Evolutionary conservation across 2,329 filamentous ascomycete species (phyloP), one percentile per base, ranked within the genome.

Genomic region (Paecilomyces variotii): DNA sequence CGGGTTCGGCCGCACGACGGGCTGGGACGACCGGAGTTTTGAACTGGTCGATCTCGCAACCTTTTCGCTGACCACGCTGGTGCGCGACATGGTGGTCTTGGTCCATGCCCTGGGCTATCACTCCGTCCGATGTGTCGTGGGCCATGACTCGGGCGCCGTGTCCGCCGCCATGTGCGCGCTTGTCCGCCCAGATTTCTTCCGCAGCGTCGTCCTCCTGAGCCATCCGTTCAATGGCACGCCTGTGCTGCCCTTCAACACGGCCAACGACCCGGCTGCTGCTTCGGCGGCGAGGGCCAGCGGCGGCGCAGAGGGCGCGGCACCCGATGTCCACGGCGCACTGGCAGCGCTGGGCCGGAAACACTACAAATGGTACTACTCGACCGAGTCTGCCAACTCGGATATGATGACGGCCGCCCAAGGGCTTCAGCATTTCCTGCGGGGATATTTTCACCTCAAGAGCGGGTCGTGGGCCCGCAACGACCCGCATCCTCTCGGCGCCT

Each of bases 391-490:
- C n/a, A 72, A 69, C 59, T 32, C 56, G 0, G 73, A 77, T 26
- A 77, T 76, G 74, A 69, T 63, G 2, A 53, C 62, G 6, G 66
- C 69, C 0, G 65, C 72, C 0, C 35, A 55, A 59, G 82, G 83
- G 2, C 74, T 89, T 11, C 76, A 80, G n/a, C 69, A 70, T 0
- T 89, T 88, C 61, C 74, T 89, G 0, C 79, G 85, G 9, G 85
- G 86, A 2, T 89, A 89, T 66, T 84, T 88, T 62, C 81, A 88
- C 65, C 77, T 89, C 54, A 89, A 89, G 68, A 85, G 82, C 56
- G 85, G 82, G 4, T 80, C 82, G 57, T 88, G 83, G 82, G 65
- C 70, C 3, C 74, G 76, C 3, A 85, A 85, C 64, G 65, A 78
- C 1, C 84, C 86, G 0, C 74, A 75, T 30, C 78, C 83, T 0